Base-by-base conservation (phyloP, 2,329 filamentous ascomycete genomes). In the Exserohilum rostratum region DNA sequence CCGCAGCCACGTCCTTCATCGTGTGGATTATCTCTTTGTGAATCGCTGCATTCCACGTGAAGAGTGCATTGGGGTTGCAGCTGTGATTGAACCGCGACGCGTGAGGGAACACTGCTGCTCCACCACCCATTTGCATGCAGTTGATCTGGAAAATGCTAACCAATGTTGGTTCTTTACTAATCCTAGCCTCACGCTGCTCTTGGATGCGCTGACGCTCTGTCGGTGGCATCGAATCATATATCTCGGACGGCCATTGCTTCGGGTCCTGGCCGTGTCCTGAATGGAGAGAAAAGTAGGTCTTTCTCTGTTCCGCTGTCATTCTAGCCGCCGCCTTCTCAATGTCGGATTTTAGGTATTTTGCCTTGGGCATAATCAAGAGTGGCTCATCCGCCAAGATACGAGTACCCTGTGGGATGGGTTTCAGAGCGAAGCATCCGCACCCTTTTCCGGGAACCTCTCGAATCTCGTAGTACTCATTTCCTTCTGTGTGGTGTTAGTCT, bases 131-230 rank as follows among this genome's bases (percentile, higher is more conserved):
- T 45, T 73, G 70, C 70, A 76, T 78, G 49, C 72, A 76, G 59
- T 79, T 78, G 30, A 70, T 78, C 55, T 76, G 74, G 58, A 79
- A 78, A 47, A 78, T 73, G 61, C 66, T 67, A 55, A 65, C 54
- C 31, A 66, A 50, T 18, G 64, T 69, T 10, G 62, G 44, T 17
- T 56, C 48, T 15, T 55, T 60, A 27, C 44, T 64, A 22, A 55
- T 65, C 17, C 70, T 66, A 27, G 67, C 75, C 38, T 60, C 60
- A 61, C 68, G 71, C 55, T 74, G 71, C 34, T 75, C 66, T 6
- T 51, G 6, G 44, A 74, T 72, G 10, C 71, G 54, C 34, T 58
- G 46, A 6, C 60, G 58, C 40, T 73, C 71, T 0, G 13, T 48
- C 4, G 20, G 42, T 2, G 29, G 6, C 7, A 73, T 67, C 0